phyloP scores from a whole-genome alignment of 1,284 basidiomycete genomes.

The Irpex rosettiformis region DNA sequence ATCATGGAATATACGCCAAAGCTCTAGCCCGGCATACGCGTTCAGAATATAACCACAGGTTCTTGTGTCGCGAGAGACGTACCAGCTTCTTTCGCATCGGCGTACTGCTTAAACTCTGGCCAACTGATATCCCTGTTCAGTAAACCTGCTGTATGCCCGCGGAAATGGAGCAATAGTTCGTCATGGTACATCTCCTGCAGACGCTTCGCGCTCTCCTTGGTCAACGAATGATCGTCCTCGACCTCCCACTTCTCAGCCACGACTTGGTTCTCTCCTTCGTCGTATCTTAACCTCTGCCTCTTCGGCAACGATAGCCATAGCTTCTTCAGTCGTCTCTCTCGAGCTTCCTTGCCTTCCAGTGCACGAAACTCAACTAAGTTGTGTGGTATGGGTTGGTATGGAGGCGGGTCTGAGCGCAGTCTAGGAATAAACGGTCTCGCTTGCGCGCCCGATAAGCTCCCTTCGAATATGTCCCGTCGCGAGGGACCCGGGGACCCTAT shows the following conservation, averaged over 20 bases:
- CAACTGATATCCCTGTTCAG: slow-evolving; percentile 57
- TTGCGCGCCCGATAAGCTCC: slow-evolving; percentile 46
- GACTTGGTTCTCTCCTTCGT: slow-evolving; percentile 26
- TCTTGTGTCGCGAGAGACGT: slow-evolving; percentile 20
- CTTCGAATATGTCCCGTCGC: slow-evolving; percentile 47
- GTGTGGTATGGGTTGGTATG: slow-evolving; percentile 38
- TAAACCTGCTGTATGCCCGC: slow-evolving; percentile 44
- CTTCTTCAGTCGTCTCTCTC: slow-evolving; percentile 55
- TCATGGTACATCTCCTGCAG: slow-evolving; percentile 73
- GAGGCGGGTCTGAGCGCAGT: slow-evolving; percentile 49
- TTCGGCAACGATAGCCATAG: slow-evolving; percentile 60
- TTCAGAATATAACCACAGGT: neutral
- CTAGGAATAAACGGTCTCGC: slow-evolving; percentile 55
- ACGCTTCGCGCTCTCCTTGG: slow-evolving; percentile 64
- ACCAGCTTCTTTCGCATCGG: slow-evolving; percentile 76
- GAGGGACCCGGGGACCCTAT: slow-evolving; percentile 18
- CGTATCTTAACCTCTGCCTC: slow-evolving; percentile 21
- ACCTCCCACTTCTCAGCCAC: slow-evolving; percentile 25
- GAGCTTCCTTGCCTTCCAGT: slow-evolving; percentile 55
- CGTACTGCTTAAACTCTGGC: slow-evolving; percentile 78
- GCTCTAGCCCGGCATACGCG: slow-evolving; percentile 58
- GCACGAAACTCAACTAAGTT: slow-evolving; percentile 61
- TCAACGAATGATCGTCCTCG: slow-evolving; percentile 39
- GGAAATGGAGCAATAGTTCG: slow-evolving; percentile 69
- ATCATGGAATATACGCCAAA: slow-evolving; percentile 88